Percentiles rank a stretch among this genome's conserved stretches.
Evolutionary conservation across 1,284 basidiomycete species (phyloP).

Genomic region (Limonomyces culmigenus): DNA sequence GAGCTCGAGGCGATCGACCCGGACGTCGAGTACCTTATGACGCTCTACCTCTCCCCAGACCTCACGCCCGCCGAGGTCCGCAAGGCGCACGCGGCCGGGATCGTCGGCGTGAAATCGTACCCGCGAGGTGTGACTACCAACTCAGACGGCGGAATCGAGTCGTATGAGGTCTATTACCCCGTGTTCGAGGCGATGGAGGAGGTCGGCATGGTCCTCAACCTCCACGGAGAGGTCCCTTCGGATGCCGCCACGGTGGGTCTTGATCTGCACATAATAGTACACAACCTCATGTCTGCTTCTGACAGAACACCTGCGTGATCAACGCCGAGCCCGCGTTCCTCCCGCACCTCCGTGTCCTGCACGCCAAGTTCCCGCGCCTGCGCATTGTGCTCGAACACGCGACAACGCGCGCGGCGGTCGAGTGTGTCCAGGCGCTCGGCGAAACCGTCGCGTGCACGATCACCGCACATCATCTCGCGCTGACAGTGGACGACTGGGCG

Average conservation of each 20-base stretch:
- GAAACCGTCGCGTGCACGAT: conserved; percentile 91
- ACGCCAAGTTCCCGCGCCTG: conserved; percentile 76
- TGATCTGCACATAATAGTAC: neutral
- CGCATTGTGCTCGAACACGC: conserved; percentile 98
- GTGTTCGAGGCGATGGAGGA: conserved; percentile 94
- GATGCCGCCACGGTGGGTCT: conserved; percentile 53
- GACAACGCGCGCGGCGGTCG: conserved; percentile 93
- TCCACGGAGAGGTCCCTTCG: conserved; percentile 97
- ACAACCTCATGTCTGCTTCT: conserved; percentile 2
- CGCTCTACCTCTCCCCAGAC: conserved; percentile 83
- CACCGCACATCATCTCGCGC: conserved; percentile 89
- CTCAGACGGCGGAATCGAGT: conserved; percentile 92
- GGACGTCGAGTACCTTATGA: conserved; percentile 81
- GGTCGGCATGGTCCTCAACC: conserved; percentile 85
- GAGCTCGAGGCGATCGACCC: conserved; percentile 67
- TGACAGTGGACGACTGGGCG: conserved; percentile 96
- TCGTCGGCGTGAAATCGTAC: conserved; percentile 92
- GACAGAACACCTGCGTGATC: conserved; percentile 78
- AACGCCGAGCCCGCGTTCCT: conserved; percentile 91
- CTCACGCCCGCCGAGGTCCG: conserved; percentile 85
- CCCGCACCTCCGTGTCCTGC: conserved; percentile 74
- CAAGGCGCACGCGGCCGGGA: conserved; percentile 76
- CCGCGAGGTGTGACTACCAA: conserved; percentile 97
- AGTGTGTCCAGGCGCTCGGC: conserved; percentile 73
- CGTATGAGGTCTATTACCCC: conserved; percentile 88